These are phyloP conservation scores for Phytopythium aichiense DNA, from an alignment of 352 stramenopile genomes.

Conservation along the genomic window DNA sequence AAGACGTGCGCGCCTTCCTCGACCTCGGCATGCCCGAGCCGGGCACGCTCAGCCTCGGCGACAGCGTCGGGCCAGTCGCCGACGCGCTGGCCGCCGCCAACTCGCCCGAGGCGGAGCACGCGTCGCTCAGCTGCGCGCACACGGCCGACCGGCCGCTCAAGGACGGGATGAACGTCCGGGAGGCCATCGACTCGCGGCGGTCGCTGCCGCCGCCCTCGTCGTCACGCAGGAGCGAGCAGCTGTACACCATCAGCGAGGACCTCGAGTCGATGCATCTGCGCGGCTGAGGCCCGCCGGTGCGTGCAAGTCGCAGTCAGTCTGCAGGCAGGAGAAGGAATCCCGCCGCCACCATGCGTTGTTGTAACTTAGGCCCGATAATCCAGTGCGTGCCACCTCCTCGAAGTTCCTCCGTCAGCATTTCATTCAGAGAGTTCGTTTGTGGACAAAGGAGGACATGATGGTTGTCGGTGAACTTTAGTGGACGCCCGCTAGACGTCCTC, in stretches of 20 bases:
- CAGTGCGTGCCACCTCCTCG: neutral
- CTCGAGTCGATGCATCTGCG: slow-evolving; percentile 25
- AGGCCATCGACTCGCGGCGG: neutral
- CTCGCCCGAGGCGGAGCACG: neutral
- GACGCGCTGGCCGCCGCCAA: slow-evolving; percentile 5
- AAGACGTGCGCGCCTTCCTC: slow-evolving; percentile 46
- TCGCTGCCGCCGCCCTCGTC: slow-evolving; percentile 9
- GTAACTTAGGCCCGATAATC: neutral
- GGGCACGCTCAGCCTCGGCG: slow-evolving; percentile 12
- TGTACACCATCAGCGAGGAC: slow-evolving; percentile 60
- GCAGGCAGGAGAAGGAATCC: neutral
- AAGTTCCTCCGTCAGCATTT: too few species aligned
- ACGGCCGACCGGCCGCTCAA: neutral
- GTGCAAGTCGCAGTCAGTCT: neutral
- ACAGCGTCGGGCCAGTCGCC: slow-evolving; percentile 11
- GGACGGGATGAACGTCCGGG: neutral
- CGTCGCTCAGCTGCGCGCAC: neutral
- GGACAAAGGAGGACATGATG: too few species aligned
- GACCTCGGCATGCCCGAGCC: slow-evolving; percentile 19
- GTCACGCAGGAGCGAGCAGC: slow-evolving; percentile 26
- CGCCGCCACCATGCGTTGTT: neutral
- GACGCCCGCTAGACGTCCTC: too few species aligned
- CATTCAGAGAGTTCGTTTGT: too few species aligned
- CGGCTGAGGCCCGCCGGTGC: neutral
- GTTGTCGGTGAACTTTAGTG: too few species aligned